Conservation (phyloP, 495 filamentous ascomycete genomes). For the Thermothielavioides terrestris region DNA sequence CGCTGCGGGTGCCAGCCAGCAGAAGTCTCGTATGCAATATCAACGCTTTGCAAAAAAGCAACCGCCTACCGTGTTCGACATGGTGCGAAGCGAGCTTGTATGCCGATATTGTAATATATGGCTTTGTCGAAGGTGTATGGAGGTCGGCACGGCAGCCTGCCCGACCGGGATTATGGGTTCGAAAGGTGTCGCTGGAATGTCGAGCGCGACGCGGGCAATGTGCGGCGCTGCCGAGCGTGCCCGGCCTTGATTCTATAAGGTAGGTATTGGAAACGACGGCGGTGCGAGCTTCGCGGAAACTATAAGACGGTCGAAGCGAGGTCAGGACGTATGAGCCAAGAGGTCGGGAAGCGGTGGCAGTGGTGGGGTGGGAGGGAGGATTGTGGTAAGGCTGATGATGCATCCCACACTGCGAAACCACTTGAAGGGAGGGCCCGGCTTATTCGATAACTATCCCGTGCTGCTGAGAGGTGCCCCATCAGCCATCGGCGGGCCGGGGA, state of each 20-base stretch:
- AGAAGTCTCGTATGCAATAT: no score
- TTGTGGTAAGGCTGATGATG: slow-evolving; percentile 33
- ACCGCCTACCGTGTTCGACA: slow-evolving; percentile 16
- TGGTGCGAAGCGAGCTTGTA: slow-evolving; percentile 9
- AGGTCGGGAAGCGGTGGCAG: slow-evolving; percentile 14
- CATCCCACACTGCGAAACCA: slow-evolving; percentile 2
- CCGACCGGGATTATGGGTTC: background rate
- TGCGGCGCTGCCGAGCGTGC: no score
- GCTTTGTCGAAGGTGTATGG: background rate
- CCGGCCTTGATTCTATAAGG: background rate
- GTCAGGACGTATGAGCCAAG: slow-evolving; percentile 15
- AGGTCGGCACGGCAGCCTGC: slow-evolving; percentile 10
- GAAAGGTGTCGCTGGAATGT: slow-evolving; percentile 1
- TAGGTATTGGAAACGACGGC: slow-evolving; percentile 2
- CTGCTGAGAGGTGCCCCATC: background rate
- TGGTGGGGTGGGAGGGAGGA: slow-evolving; percentile 12
- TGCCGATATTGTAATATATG: background rate
- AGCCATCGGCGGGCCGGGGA: slow-evolving; percentile 1
- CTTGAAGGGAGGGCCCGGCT: no score
- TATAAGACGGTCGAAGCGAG: background rate
- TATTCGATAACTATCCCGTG: no score
- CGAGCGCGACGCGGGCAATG: background rate
- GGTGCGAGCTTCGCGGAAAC: slow-evolving; percentile 2
- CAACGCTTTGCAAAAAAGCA: background rate
- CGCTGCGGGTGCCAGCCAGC: no score